Evolutionary conservation across 2,329 filamentous ascomycete genomes (phyloP), one percentile per base, ranked within the genome.

Genomic region (Exophiala bonariae): DNA sequence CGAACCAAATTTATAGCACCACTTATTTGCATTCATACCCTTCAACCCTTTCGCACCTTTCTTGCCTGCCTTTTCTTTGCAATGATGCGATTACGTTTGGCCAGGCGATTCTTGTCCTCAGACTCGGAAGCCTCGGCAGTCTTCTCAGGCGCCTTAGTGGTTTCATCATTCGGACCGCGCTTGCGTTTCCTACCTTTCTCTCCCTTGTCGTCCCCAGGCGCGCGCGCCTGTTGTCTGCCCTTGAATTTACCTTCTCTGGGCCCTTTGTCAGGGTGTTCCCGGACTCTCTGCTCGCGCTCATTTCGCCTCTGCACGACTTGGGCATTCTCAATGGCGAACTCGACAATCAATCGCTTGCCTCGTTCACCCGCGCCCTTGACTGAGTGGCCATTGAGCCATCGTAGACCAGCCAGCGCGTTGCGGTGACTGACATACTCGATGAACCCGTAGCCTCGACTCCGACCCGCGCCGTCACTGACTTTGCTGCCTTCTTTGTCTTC

Each of bases 311-410:
- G 80, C n/a, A 99, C 86, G 1, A 99, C 93, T 62, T 96, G 91
- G 1, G 89, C 91, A 61, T 99, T 99, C 71, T 99, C 93, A 65
- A 99, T 96, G 16, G 93, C 90, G 65, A 99, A 99, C 67, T 99
- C 95, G 30, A 92, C 92, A 63, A 99, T 89, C 41, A 99, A 72
- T 10, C 93, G 80, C 69, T 93, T 91, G 65, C 89, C 92, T 70
- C 86, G 89, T 56, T 93, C 90, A 9, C 38, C 49, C 3, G 56
- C 55, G 11, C 61, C 57, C 30, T 67, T 77, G 31, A 85, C 70
- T 7, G 75, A 72, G 56, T 84, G 85, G 1, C 92, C 91, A 65
- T 99, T 99, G 47, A 99, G 77, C 83, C 89, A 97, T 37, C 93
- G 80, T 54, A 99, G 75, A 18, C 89, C 93, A 89, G 97, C 97